phyloP scores from a whole-genome alignment of 2,329 filamentous ascomycete genomes.

The Davidsoniella eucalypti region DNA sequence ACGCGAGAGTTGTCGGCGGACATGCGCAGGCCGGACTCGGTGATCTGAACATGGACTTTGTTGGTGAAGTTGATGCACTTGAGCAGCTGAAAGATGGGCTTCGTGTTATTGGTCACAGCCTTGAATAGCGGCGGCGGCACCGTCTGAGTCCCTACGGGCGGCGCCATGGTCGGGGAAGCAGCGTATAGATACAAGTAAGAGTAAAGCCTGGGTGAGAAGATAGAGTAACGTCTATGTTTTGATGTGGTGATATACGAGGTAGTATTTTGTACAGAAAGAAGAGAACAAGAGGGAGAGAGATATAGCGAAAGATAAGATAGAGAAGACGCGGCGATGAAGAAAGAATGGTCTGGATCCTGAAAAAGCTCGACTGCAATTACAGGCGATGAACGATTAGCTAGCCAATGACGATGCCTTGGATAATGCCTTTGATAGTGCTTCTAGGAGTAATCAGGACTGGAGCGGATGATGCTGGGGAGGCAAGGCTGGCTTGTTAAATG shows the following conservation, averaged over 20 bases:
- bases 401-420: conserved; percentile 17
- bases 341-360: conserved; percentile 8
- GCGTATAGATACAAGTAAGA: background rate
- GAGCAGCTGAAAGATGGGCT: conserved; percentile 50
- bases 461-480: background rate
- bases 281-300: background rate
- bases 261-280: background rate
- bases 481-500: conserved; percentile 38
- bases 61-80: conserved; percentile 43
- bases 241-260: background rate
- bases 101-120: conserved; percentile 61
- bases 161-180: background rate
- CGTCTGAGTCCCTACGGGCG: conserved; percentile 2
- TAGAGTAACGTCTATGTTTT: background rate
- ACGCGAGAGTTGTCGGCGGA: conserved; percentile 75
- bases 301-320: background rate
- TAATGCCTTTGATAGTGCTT: conserved; percentile 16
- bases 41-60: conserved; percentile 54
- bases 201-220: background rate
- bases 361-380: conserved; percentile 14
- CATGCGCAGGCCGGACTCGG: conserved; percentile 70
- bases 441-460: background rate
- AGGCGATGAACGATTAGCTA: conserved; percentile 16
- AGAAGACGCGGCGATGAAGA: background rate
- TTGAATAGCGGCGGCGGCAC: conserved; percentile 42